Evolutionary conservation across 1,284 basidiomycete species (phyloP), one percentile per base, ranked within the genome.

Genomic region (Uromyces viciae-fabae): DNA sequence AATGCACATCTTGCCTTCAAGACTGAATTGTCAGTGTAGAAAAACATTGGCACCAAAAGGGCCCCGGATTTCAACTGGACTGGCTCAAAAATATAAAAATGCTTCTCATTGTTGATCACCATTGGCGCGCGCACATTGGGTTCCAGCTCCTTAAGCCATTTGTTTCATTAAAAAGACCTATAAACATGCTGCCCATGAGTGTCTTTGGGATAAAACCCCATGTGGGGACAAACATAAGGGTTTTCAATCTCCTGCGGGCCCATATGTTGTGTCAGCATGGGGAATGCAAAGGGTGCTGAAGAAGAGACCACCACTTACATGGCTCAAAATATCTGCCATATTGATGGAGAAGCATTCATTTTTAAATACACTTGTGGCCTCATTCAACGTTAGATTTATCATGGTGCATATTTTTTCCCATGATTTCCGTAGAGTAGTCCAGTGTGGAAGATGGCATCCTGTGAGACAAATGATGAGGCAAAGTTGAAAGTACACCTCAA

Each of bases 131-230:
- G 33, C 15, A 75, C n/a, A n/a, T n/a, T n/a, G 3, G 33, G n/a
- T 56, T 49, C 33, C n/a, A 74, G 19, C 4, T 58, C 46, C 14
- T 43, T 43, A 22, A 54, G 49, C 73, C 73, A 75, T 19, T 75
- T 75, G 40, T 62, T 14, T 22, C 52, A 75, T 75, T 75, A 54
- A 3, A 38, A 75, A 31, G 60, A 36, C 25, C 54, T 54, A 38
- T 60, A 42, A 40, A 58, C n/a, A 19, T 36, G 17, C 9, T 33
- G n/a, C 25, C 19, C 28, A 14, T 60, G 56, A 54, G 52, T 25
- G 31, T 40, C 40, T 36, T 75, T 38, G 14, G 64, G 36, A 19
- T 42, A 40, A 66, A 66, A 66, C 1, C 43, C 31, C 11, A 66
- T n/a, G 28, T 66, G 64, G 1, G 8, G 38, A 42, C 43, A 42